phyloP scores from a whole-genome alignment of 2,329 filamentous ascomycete genomes.

The Alternaria postmessia region DNA sequence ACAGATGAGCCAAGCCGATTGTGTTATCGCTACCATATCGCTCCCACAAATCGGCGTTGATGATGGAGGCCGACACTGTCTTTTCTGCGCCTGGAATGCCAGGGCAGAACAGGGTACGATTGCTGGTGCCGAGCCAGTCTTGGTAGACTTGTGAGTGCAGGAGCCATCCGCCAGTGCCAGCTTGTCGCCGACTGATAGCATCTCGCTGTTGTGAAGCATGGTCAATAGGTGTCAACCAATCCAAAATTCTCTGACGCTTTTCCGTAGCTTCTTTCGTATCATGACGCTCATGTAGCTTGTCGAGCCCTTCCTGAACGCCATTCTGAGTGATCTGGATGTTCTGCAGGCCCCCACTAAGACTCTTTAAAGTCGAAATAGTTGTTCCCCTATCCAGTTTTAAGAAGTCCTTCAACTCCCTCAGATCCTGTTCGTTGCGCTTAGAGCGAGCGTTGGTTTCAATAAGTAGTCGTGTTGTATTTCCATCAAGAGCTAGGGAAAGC shows the following conservation, averaged over 20 bases:
- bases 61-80: background rate
- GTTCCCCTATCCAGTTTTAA: background rate
- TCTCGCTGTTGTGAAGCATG: background rate
- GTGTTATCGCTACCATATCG: background rate
- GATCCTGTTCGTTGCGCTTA: background rate
- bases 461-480: too few species aligned
- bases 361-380: accelerated
- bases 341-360: background rate
- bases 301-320: background rate
- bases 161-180: background rate
- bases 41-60: background rate
- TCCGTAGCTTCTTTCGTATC: background rate
- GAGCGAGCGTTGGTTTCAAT: background rate
- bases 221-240: background rate
- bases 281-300: background rate
- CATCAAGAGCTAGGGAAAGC: background rate
- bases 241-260: accelerated
- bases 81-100: background rate
- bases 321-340: too few species aligned
- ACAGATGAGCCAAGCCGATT: background rate
- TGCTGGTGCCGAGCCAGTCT: background rate
- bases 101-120: background rate
- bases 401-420: background rate
- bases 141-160: background rate
- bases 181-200: background rate